Base-by-base conservation (phyloP, 345 rosid genomes). In the Draba incana region DNA sequence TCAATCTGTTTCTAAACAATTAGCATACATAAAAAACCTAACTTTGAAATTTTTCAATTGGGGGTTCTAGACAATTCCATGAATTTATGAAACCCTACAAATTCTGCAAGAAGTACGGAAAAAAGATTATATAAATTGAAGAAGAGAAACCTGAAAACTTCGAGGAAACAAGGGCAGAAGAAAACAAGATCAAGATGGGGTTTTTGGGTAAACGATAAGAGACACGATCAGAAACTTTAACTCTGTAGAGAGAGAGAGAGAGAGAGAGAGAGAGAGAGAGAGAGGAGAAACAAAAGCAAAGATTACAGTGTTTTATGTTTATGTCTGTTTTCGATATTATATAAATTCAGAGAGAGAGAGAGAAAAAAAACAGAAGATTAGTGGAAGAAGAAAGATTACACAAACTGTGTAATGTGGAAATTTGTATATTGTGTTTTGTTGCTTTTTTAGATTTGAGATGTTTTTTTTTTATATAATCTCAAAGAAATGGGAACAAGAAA, bases 201-300 rank as follows among this genome's bases (percentile, higher is more conserved):
- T 55, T 81, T 60, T 75, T 64, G 66, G 70, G 74, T 25, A 14
- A 69, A 41, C 75, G 66, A 78, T 55, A 67, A 81, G 66, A 71
- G 77, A 81, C 81, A 82, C 62, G 83, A 83, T 79, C 85, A 78
- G 73, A 86, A 81, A 35, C 69, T 81, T 77, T 79, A 35, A 58
- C 69, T 75, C 80, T 69, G 78, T 67, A 61, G 72, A 65, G 66
- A 63, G 73, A 39, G 74, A 64, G 45, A 49, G 20, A 28, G 65
- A 62, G 72, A 38, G 74, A 64, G 45, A 49, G 35, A 24, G 54
- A 43, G 15, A 14, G 45, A 25, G 59, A 62, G 44, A 39, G 46
- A 27, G 60, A 62, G 44, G 33, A 45, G 58, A 14, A 58, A 63
- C 48, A 68, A 70, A 62, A 46, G 69, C 56, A 53, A 63, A 59